A percentile compares a stretch with the other conserved stretches of the same genome.
These are phyloP conservation scores for Clarireedia paspali DNA, from an alignment of 2,329 filamentous ascomycete genomes.

Conservation along the genomic window DNA sequence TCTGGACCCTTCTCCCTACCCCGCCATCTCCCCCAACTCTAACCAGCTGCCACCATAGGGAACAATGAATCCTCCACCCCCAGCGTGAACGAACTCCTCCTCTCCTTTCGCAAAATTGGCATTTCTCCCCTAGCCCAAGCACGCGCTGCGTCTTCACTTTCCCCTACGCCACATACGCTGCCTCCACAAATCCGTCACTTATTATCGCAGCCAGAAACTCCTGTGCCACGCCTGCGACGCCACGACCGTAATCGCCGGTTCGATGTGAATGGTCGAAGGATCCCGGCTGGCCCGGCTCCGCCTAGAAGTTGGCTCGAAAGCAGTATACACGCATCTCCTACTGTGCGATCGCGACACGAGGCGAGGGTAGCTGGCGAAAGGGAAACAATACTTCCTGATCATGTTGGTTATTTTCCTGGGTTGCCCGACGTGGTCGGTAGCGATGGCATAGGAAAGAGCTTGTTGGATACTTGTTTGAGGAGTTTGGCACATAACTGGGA, in stretches of 20 bases:
- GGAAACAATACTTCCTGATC: conserved; percentile 25
- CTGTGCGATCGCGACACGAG: neutral
- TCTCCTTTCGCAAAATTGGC: conserved; percentile 44
- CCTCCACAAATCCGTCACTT: conserved; percentile 52
- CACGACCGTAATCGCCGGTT: conserved; percentile 31
- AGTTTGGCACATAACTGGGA: conserved; percentile 47
- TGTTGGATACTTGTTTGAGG: conserved; percentile 45
- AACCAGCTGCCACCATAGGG: conserved; percentile 11
- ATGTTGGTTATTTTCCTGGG: conserved; percentile 32
- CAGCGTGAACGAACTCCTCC: conserved; percentile 53
- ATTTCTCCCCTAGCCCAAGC: conserved; percentile 20
- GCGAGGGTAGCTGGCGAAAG: neutral
- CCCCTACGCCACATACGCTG: conserved; percentile 39
- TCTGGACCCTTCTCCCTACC: conserved; percentile 6
- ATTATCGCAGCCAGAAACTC: conserved; percentile 51
- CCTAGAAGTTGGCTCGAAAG: conserved; percentile 48
- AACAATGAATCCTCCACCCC: conserved; percentile 29
- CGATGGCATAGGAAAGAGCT: conserved; percentile 4
- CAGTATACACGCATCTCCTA: conserved; percentile 25
- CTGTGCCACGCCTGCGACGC: conserved; percentile 40
- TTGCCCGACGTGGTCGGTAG: conserved; percentile 20
- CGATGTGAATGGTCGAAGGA: conserved; percentile 41
- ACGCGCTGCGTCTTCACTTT: conserved; percentile 14
- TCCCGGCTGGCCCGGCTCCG: conserved; percentile 51
- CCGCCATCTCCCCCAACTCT: neutral